Percentiles rank a stretch among this genome's conserved stretches.
These are phyloP conservation scores for Magnusiomyces starmeri DNA, from an alignment of 1,139 yeast genomes.

Conservation along the genomic window DNA sequence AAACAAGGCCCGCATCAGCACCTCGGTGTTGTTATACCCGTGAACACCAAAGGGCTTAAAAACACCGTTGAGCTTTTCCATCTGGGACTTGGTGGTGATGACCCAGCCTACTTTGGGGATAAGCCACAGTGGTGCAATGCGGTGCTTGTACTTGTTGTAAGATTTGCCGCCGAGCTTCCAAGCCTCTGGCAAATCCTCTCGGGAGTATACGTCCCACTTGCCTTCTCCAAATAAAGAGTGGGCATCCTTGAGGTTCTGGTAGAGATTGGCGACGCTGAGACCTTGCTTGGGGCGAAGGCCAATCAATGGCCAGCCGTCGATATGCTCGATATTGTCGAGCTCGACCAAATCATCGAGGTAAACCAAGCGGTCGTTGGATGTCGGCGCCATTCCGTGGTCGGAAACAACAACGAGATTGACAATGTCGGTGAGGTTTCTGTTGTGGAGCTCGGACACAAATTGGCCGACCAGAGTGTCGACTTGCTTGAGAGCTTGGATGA, in stretches of 20 bases:
- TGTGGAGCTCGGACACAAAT: slow-evolving; percentile 42
- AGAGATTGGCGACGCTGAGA: slow-evolving; percentile 36
- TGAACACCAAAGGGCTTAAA: slow-evolving; percentile 71
- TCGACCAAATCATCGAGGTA: slow-evolving; percentile 65
- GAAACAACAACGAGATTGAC: slow-evolving; percentile 74
- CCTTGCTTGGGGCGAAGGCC: slow-evolving; percentile 56
- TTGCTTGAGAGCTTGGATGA: slow-evolving; percentile 47
- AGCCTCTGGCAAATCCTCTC: slow-evolving; percentile 54
- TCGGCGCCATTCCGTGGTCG: slow-evolving; percentile 93
- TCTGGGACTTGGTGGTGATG: slow-evolving; percentile 54
- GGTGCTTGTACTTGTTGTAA: slow-evolving; percentile 42
- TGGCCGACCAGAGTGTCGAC: slow-evolving; percentile 60
- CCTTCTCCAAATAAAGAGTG: slow-evolving; percentile 27
- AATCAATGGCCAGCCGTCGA: slow-evolving; percentile 86
- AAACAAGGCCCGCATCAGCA: slow-evolving; percentile 77
- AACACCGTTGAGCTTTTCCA: slow-evolving; percentile 36
- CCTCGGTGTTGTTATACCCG: slow-evolving; percentile 72
- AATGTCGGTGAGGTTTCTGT: slow-evolving; percentile 52
- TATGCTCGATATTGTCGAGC: slow-evolving; percentile 46
- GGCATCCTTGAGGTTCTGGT: slow-evolving; percentile 29
- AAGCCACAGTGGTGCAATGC: slow-evolving; percentile 82
- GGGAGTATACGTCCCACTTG: slow-evolving; percentile 44
- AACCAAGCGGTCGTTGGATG: slow-evolving; percentile 55
- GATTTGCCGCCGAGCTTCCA: slow-evolving; percentile 58
- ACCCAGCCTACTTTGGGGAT: slow-evolving; percentile 78